phyloP scores from a whole-genome alignment of 305 asterid species.

The Fraxinus sp. region DNA sequence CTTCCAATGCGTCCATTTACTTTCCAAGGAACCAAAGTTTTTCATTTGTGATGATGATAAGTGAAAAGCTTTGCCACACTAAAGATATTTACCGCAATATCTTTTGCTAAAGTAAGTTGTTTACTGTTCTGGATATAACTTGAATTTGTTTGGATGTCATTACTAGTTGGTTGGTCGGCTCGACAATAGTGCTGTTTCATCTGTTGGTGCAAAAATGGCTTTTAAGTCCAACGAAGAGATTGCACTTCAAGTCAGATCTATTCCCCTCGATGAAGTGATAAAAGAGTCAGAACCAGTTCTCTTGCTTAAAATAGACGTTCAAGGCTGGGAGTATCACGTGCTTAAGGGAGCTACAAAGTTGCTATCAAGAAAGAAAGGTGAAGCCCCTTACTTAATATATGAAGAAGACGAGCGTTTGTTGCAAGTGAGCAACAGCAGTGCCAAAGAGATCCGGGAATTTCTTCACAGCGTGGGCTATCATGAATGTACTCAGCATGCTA shows the following conservation, averaged over 20 bases:
- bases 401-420: conserved; percentile 94
- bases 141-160: conserved; percentile 17
- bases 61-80: not conserved
- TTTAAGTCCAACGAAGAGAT: conserved; percentile 91
- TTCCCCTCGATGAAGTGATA: conserved; percentile 77
- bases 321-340: conserved; percentile 98
- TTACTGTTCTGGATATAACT: conserved; percentile 8
- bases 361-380: conserved; percentile 74
- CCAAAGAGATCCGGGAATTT: conserved; percentile 71
- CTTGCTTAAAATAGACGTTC: conserved; percentile 84
- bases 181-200: conserved; percentile 94
- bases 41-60: not conserved
- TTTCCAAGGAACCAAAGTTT: not conserved
- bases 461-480: conserved; percentile 71
- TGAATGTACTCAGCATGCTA: conserved; percentile 68
- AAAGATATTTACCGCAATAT: not conserved
- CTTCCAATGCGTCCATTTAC: not conserved
- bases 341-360: conserved; percentile 83
- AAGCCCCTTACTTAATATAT: conserved; percentile 89
- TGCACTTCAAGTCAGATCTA: conserved; percentile 71
- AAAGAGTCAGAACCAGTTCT: conserved; percentile 65
- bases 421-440: conserved; percentile 89
- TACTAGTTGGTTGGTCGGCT: conserved; percentile 88
- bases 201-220: conserved; percentile 88
- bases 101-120: not conserved